Evolutionary conservation across 2,329 filamentous ascomycete genomes (phyloP), one percentile per base, ranked within the genome.

Genomic region (Hymenoscyphus scutula): DNA sequence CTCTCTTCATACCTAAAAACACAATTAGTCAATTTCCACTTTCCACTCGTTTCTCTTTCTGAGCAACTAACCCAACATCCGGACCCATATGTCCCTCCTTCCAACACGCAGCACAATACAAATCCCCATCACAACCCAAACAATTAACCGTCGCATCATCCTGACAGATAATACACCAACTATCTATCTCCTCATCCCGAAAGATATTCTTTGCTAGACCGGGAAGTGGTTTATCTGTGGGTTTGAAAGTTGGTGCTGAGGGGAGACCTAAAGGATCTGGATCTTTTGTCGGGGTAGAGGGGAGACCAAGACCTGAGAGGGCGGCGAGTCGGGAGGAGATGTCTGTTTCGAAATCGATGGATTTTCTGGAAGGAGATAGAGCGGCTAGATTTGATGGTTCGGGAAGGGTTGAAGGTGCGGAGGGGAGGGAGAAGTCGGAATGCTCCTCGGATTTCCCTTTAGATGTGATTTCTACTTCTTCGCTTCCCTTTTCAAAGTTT

Each of bases 101-200:
- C 91, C 91, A 96, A 78, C 92, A 96, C 17, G 83, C 79, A 25
- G 81, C 79, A 74, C 92, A 96, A 73, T 94, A 96, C 48, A 91
- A 78, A 67, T 93, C 83, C 1, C 78, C 79, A 38, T 86, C 85
- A 70, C 92, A 96, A 2, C 88, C 90, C 0, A 87, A 72, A 72
- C 92, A 96, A 62, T 82, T 81, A 30, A 95, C 77, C 2, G 85
- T 86, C 0, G 89, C 91, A 71, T 95, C 89, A 63, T 92, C 90
- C 55, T 89, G 85, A 73, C 92, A 96, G 10, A 95, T 92, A 34
- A 88, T 84, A 74, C 92, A 96, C 90, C 91, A 96, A 1, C 82
- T 85, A 51, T 88, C 86, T 65, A 88, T 81, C 69, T 94, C 90
- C 37, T 89, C 87, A 69, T 93, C 88, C 0, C 87, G 85, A 71